Evolutionary conservation across 2,329 filamentous ascomycete species (phyloP), one percentile per base, ranked within the genome.

Genomic region (Trichoderma sp.): DNA sequence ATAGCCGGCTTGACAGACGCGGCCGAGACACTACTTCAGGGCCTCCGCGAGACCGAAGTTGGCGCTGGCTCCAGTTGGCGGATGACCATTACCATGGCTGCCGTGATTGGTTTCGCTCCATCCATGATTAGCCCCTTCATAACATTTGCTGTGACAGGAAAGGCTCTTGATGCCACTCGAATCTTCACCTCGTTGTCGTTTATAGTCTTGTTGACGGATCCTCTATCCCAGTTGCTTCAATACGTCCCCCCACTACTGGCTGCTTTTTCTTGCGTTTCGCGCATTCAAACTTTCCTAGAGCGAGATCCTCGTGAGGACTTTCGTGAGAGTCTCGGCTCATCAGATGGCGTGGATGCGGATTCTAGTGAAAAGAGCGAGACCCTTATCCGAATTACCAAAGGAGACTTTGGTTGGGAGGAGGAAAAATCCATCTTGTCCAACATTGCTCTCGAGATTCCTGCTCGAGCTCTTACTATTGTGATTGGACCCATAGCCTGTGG

Each of bases 231-330:
- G 4, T 59, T 86, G 0, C 82, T 86, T 12, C 82, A 85, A 59
- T 75, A 67, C 2, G 76, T 85, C 3, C 84, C 85, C 0, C 31
- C 41, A 0, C 65, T 85, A 0, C 76, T 85, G 16, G 79, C 83
- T 0, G 81, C 80, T 0, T 50, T 85, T 24, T 79, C 81, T 1
- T 85, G 84, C 67, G 73, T 83, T 6, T 75, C 77, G 29, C 80
- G 84, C 3, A 82, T 87, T 1, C 84, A 86, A 56, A 78, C 73
- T 0, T 86, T 85, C n/a, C 76, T 87, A 1, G 83, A 83, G 2
- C 59, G 74, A 1, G 80, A 82, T 6, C 76, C 80, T 0, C 79
- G 78, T 0, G 66, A 75, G 4, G 81, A 82, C 29, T 80, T 79
- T 33, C 77, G 81, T 4, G 41, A 69, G 41, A 45, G 16, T 45